These are phyloP conservation scores for Plasmodium fragile DNA, from an alignment of 169 alveolate genomes.

Conservation along the genomic window DNA sequence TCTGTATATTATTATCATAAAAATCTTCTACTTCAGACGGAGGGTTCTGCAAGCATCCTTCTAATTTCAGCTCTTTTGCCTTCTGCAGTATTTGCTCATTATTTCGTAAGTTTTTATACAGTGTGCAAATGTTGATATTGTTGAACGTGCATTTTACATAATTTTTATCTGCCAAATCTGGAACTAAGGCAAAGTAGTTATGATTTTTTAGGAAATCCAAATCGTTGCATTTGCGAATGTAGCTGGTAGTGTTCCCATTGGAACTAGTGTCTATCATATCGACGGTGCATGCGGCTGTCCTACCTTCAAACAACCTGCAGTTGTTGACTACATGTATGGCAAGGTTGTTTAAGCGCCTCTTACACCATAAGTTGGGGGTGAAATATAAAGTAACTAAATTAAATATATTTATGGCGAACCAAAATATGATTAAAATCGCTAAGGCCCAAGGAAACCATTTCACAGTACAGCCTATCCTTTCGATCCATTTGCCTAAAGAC, in stretches of 20 bases:
- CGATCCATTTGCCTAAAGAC: constrained; percentile 85
- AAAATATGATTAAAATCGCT: constrained; percentile 74
- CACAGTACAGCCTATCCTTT: constrained; percentile 86
- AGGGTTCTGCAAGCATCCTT: constrained; percentile 39
- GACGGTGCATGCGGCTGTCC: constrained; percentile 56
- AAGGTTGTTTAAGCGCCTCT: constrained; percentile 62
- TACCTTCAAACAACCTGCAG: constrained; percentile 77
- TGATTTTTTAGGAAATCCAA: constrained; percentile 37
- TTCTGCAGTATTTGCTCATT: background rate
- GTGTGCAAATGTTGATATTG: constrained; percentile 53
- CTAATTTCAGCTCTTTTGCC: constrained; percentile 8
- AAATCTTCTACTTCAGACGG: constrained; percentile 46
- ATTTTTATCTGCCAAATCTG: constrained; percentile 41
- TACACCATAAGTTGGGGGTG: constrained; percentile 81
- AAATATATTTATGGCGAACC: constrained; percentile 75
- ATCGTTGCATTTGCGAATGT: constrained; percentile 53
- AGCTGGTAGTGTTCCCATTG: background rate
- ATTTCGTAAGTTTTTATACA: constrained; percentile 33
- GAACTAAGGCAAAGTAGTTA: constrained; percentile 59
- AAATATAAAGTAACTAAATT: constrained; percentile 75
- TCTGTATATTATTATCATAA: constrained; percentile 46
- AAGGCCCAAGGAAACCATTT: constrained; percentile 89
- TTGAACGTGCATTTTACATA: constrained; percentile 56
- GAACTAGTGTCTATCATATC: background rate
- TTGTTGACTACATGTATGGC: constrained; percentile 74